Evolutionary conservation across 2,329 filamentous ascomycete species (phyloP), one percentile per base, ranked within the genome.

Genomic region (Colletotrichum sp.): DNA sequence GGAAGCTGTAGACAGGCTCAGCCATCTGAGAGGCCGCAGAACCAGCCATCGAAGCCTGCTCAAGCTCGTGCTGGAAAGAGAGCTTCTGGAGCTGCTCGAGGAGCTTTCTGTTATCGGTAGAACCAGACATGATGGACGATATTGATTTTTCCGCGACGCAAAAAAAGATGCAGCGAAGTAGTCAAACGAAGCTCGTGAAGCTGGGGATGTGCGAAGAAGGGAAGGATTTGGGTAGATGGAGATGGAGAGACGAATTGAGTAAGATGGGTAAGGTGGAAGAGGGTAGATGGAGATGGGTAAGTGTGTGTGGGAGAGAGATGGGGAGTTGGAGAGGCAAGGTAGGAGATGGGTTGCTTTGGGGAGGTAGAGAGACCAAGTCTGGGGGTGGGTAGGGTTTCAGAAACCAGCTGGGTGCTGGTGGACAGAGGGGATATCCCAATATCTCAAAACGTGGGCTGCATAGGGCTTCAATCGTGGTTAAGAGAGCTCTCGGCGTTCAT

Each of bases 71-170:
- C 62, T 72, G 62, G 13, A 64, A 7, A 7, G 69, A 66, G 24
- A 75, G 62, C 69, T 75, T 63, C 28, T 68, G 69, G 7, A 75
- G 73, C 2, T 60, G 73, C 55, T 75, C 73, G 21, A 75, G 52
- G 70, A 75, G 69, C 69, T 68, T 68, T 63, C 62, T 62, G 24
- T 72, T 67, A 26, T 64, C 63, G n/a, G 52, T 34, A 5, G 73
- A 63, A 30, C 69, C 34, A 18, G 71, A 65, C 72, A 75, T 75
- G 59, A 44, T 62, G 55, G 30, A 7, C 18, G 30, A 13, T 21
- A 12, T 62, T 30, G 52, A 7, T 12, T 49, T 24, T 66, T 59
- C 16, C 60, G 34, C 55, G 32, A 62, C 30, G 7, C 16, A 28
- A 16, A 62, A 8, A 52, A 30, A 34, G 13, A 60, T 52, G 30